Base-by-base conservation (phyloP, 2,329 filamentous ascomycete genomes). In the Ophiocordyceps robertsii region DNA sequence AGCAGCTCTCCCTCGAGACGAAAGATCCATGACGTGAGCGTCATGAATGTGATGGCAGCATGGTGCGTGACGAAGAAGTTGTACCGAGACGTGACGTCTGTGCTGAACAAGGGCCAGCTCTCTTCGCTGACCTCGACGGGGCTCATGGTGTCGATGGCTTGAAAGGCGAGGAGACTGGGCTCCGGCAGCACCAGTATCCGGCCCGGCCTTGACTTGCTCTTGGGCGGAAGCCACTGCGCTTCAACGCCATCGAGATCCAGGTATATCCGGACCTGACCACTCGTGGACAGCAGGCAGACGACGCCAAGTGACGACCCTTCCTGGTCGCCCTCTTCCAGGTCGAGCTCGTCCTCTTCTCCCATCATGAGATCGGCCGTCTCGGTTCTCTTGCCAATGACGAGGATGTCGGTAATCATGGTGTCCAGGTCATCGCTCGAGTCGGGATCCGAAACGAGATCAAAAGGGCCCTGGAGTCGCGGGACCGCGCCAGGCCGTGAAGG, bases 191-290 rank as follows among this genome's bases (percentile, higher is more conserved):
- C 60, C 16, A 61, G 48, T 11, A 68, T 54, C 11, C 63, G 60
- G n/a, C 61, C 58, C 32, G 64, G 46, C 50, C 64, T 72, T 1
- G 65, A 66, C 51, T 70, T 77, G 51, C 63, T 66, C 44, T 69
- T 73, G 7, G 74, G 73, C 1, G 75, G 75, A 17, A 82, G 61
- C 77, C 77, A 82, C 53, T 80, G 73, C n/a, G 77, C 77, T 54
- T 81, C 72, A 14, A 80, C 68, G 2, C 75, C 75, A 10, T 78
- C 70, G 2, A 77, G 51, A 49, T 82, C 77, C 12, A 82, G 63
- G 49, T 76, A 80, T 32, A 82, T 64, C 37, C 75, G 69, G 43
- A 80, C 63, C 52, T 75, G 74, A 4, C 77, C 77, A 49, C 73
- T 78, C 3, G 70, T 73, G 1, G 75, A 75, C 2, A 81, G 62